Base-by-base conservation (phyloP, 495 filamentous ascomycete species). In the Parathielavia appendiculata region DNA sequence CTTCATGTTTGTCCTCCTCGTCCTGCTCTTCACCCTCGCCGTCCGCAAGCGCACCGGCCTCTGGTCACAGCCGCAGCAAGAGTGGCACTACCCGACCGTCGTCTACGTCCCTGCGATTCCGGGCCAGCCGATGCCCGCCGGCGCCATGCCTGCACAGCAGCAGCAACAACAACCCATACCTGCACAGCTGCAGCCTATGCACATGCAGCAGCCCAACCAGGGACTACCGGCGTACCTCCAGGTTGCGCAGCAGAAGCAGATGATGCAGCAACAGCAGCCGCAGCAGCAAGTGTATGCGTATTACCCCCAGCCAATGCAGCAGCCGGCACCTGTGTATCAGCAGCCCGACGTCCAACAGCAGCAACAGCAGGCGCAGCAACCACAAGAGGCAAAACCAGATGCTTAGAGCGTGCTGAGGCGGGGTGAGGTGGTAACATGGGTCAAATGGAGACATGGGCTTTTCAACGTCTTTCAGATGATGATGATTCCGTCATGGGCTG, bases 1-100 rank as follows among this genome's bases (percentile, higher is more conserved):
- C 26, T 23, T 35, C 30, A 60, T 63, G 54, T 65, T 61, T 34
- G 40, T 67, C 49, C 9, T 58, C 10, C 54, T 68, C 6, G 53
- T 60, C 17, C 45, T 65, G 26, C 58, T 65, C 35, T 65, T 59
- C 50, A 20, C 36, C 13, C 32, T 63, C 12, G 49, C 23, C 49
- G 41, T 60, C 23, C 60, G 60, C 41, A 59, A 57, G 48, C 22
- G 10, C 47, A 38, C n/a, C 8, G 63, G 63, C 12, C 49, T 66
- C 3, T 63, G 63, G 60, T 60, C 60, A 14, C 48, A 40, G 13
- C 41, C 53, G n/a, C 52, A 58, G 44, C 53, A n/a, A 4, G 35
- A 12, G 0, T 61, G 59, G 59, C 11, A 2, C 38, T 45, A 43
- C 26, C 36, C 38, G 20, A 1, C 13, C 16, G 26, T 35, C 16